Evolutionary conservation across 2,329 filamentous ascomycete genomes (phyloP).

Genomic region (Metarhizium guizhouense): DNA sequence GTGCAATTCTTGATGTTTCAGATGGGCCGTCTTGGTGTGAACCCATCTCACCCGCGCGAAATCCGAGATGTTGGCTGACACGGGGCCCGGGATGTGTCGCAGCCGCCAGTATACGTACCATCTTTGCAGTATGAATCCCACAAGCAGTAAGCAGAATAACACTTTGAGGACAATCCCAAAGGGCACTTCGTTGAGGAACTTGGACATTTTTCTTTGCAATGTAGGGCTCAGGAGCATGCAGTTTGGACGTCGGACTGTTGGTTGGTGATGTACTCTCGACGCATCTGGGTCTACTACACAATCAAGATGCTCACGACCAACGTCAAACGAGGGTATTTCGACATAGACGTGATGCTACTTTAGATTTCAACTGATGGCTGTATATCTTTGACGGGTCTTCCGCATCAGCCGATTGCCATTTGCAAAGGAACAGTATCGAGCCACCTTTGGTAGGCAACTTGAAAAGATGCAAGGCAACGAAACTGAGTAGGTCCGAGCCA

Average conservation of each 20-base stretch:
- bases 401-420: background rate
- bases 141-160: background rate
- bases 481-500: background rate
- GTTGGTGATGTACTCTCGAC: background rate
- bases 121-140: background rate
- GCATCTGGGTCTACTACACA: background rate
- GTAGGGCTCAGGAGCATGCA: background rate
- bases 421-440: background rate
- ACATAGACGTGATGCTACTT: background rate
- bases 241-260: background rate
- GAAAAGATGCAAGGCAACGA: background rate
- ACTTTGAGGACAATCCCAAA: background rate
- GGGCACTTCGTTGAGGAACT: background rate
- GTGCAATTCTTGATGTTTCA: slow-evolving; percentile 3
- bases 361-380: background rate
- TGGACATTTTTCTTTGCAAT: background rate
- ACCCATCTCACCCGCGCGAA: slow-evolving; percentile 3
- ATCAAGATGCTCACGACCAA: background rate
- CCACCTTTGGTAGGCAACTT: background rate
- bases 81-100: slow-evolving; percentile 3
- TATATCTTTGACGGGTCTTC: background rate
- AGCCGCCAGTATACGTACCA: slow-evolving; percentile 3
- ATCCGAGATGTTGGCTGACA: slow-evolving; percentile 1
- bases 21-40: slow-evolving; percentile 2
- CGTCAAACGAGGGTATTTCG: background rate